Base-by-base conservation (phyloP, 257 asterid genomes). In the Coffea canephora region DNA sequence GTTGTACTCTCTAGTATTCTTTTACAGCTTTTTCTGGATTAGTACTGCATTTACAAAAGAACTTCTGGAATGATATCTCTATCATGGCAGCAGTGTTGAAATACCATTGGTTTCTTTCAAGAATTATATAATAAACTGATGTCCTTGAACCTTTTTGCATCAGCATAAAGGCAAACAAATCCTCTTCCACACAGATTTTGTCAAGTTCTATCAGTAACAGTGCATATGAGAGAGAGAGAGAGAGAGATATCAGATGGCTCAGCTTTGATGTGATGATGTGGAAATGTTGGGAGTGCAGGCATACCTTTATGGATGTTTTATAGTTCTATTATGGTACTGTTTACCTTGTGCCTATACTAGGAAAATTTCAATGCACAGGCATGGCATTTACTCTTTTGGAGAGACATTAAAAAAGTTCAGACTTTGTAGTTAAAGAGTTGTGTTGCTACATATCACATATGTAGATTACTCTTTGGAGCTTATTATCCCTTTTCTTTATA, bases 11-110 rank as follows among this genome's bases (percentile, higher is more conserved):
- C 67, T 79, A 78, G 73, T 74, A 78, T 75, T 79, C n/a, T 77
- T 49, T 78, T 73, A 76, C 82, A 76, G 80, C 77, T 79, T 75
- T 71, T 83, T 87, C 74, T 78, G 71, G 67, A 82, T 54, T 6
- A 49, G 76, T 39, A 77, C 55, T 52, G 79, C 55, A 66, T 73
- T 74, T 66, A 76, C 11, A 69, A 59, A 78, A 71, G 81, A 55
- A 74, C 69, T 74, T 59, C 59, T 61, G 81, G 81, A 55, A 82
- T 85, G 82, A 80, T 85, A 79, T 85, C 73, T 76, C 69, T 76
- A 64, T 83, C 86, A 79, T 80, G 68, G 73, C 31, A 52, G 72
- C 46, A 69, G 69, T 36, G 69, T n/a, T 67, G 43, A 49, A 45
- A 23, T 25, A 27, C 21, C 31, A 76, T 25, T 69, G 14, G 39